These are phyloP conservation scores for Penicillium nordicum DNA, from an alignment of 2,329 filamentous ascomycete species.

Conservation along the genomic window DNA sequence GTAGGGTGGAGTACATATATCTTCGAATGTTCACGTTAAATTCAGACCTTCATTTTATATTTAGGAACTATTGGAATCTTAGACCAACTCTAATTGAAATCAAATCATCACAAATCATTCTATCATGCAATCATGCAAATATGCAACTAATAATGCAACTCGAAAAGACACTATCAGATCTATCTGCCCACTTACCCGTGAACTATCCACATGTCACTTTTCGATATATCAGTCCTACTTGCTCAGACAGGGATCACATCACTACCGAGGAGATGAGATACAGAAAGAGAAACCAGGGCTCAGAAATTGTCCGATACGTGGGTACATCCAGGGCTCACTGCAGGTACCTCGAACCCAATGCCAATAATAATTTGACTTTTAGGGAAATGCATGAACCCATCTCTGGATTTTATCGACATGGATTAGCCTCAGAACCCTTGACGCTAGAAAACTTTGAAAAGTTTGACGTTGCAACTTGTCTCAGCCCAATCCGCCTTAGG, in stretches of 20 bases:
- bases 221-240: slow-evolving; percentile 18
- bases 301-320: slow-evolving; percentile 18
- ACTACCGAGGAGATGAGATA: slow-evolving; percentile 12
- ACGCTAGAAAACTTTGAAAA: background rate
- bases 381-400: slow-evolving; percentile 15
- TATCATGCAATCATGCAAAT: too few species aligned
- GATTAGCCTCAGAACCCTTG: slow-evolving; percentile 11
- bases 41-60: too few species aligned
- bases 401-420: slow-evolving; percentile 11
- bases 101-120: background rate
- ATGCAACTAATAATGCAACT: background rate
- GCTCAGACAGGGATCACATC: background rate
- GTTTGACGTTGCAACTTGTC: slow-evolving; percentile 15
- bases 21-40: too few species aligned
- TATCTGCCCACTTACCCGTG: slow-evolving; percentile 14
- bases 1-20: too few species aligned
- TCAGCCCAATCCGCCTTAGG: background rate
- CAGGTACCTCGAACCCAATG: slow-evolving; percentile 17
- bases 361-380: slow-evolving; percentile 16
- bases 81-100: background rate
- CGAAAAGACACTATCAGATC: slow-evolving; percentile 9
- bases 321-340: slow-evolving; percentile 8
- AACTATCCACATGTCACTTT: slow-evolving; percentile 13
- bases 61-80: too few species aligned
- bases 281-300: slow-evolving; percentile 14